Conservation (phyloP, 2,329 filamentous ascomycete genomes). For the Cladosporium phlei region DNA sequence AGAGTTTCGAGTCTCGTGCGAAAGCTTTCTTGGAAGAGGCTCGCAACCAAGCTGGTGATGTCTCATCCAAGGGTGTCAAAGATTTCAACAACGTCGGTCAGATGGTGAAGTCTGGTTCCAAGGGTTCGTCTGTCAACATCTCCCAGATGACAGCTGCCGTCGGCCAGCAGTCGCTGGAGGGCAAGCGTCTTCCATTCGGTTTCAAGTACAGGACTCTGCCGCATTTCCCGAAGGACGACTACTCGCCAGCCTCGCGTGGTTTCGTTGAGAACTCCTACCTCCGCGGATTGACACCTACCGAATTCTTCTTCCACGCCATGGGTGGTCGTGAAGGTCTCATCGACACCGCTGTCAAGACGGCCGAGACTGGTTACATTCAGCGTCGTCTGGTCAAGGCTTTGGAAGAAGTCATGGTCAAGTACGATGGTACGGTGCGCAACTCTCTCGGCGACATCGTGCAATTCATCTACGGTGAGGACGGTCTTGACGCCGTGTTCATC, state of each 20-base stretch:
- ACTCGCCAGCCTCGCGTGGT: conserved; percentile 91
- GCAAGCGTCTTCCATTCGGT: conserved; percentile 96
- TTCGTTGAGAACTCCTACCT: conserved; percentile 99
- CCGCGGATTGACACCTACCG: conserved; percentile 86
- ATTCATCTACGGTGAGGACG: conserved; percentile 96
- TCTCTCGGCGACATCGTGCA: conserved; percentile 94
- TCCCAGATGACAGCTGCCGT: conserved; percentile 99
- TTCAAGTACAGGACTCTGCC: conserved; percentile 97
- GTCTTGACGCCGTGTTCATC: conserved; percentile 86
- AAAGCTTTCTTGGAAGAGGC: conserved; percentile 90
- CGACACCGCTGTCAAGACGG: conserved; percentile 98
- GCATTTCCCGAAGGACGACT: conserved; percentile 99
- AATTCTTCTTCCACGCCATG: conserved; percentile 99
- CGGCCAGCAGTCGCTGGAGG: conserved; percentile 96
- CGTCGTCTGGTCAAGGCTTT: conserved; percentile 96
- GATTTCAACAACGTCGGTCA: conserved; percentile 94
- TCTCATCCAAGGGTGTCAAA: conserved; percentile 86
- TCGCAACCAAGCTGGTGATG: conserved; percentile 92
- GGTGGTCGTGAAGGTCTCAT: conserved; percentile 99
- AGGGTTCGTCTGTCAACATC: conserved; percentile 98
- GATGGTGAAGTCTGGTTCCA: conserved; percentile 95
- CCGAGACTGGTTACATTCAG: conserved; percentile 98
- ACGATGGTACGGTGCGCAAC: conserved; percentile 95
- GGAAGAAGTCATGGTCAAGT: conserved; percentile 95
- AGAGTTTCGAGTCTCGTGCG: conserved; percentile 96